Base-by-base conservation (phyloP, 139 green algal species). In the Zygnema circumcarinatum region DNA sequence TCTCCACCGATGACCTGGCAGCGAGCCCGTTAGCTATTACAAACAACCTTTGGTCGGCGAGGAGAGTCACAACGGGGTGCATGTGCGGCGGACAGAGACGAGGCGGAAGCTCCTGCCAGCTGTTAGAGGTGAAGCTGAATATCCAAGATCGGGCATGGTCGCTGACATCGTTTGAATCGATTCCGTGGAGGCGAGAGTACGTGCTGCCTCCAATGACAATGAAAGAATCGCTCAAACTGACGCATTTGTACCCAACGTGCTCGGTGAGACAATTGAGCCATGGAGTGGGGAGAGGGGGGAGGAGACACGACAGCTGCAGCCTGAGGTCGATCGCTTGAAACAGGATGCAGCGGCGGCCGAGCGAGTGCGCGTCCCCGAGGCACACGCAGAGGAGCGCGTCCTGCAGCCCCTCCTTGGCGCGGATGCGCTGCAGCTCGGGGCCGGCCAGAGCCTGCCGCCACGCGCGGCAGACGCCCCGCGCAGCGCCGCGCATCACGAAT, bases 371-470 rank as follows among this genome's bases (percentile, higher is more conserved):
- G 16, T 62, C 47, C 16, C 69, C 69, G 3, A 78, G 16, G 16
- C 69, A 78, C 3, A 78, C 16, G 36, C 69, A 78, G 35, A 78
- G 36, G 11, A 78, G 35, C 16, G 3, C 69, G 35, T 78, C 69
- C 7, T 20, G 11, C 7, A 78, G 69, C 7, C 16, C 16, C 16
- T 78, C 11, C 7, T 16, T 39, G 36, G 69, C 35, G 3, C 36
- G 69, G 11, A 78, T 78, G 7, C 36, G 69, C 7, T 78, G 16
- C 11, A 78, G 69, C 7, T 78, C 69, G 69, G 69, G 35, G 16
- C 69, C 16, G 35, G 11, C 16, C 7, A 78, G 35, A 41, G 7
- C 7, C 36, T 39, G 3, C 11, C 16, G 69, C 69, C 69, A 78
- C 69, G 36, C 11, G 35, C 35, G 36, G 16, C 35, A 38, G 35